Percentiles rank a stretch among this genome's conserved stretches.
Evolutionary conservation across 2,329 filamentous ascomycete species (phyloP).

Genomic region (Knoxdaviesia proteae): DNA sequence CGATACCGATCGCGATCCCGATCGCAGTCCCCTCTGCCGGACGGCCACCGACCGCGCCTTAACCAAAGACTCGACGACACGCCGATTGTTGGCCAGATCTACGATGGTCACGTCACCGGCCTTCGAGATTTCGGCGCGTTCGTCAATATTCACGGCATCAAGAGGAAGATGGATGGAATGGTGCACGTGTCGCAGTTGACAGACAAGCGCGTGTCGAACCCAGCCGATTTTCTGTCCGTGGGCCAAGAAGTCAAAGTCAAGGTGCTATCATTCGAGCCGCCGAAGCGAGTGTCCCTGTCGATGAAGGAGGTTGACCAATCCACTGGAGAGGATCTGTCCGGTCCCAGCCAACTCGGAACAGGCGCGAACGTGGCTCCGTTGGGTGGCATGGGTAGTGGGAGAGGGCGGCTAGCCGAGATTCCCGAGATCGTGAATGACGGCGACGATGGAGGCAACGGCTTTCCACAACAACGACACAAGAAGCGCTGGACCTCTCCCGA

Average conservation of each 20-base stretch:
- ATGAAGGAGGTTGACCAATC: slow-evolving; percentile 96
- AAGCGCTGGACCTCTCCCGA: slow-evolving; percentile 95
- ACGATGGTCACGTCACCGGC: slow-evolving; percentile 74
- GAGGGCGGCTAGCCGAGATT: too few relatives aligned
- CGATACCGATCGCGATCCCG: slow-evolving; percentile 15
- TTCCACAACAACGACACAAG: slow-evolving; percentile 38
- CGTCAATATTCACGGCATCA: slow-evolving; percentile 73
- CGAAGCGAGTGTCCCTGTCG: slow-evolving; percentile 58
- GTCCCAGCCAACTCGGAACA: slow-evolving; percentile 58
- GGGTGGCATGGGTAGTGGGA: slow-evolving; percentile 28
- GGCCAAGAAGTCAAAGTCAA: slow-evolving; percentile 85
- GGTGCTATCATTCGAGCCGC: slow-evolving; percentile 63
- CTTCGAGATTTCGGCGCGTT: slow-evolving; percentile 94
- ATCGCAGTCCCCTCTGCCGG: slow-evolving; percentile 13
- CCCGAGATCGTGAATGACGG: too few relatives aligned
- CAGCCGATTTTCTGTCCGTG: slow-evolving; percentile 62
- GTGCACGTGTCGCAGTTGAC: slow-evolving; percentile 87
- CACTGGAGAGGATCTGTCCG: slow-evolving; percentile 64
- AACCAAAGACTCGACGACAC: slow-evolving; percentile 51
- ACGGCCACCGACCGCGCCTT: neutral
- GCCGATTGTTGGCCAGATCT: slow-evolving; percentile 69
- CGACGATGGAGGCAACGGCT: slow-evolving; percentile 20
- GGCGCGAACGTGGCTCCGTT: slow-evolving; percentile 78
- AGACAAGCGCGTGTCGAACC: slow-evolving; percentile 74
- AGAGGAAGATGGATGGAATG: slow-evolving; percentile 74